Evolutionary conservation across 2,329 filamentous ascomycete genomes (phyloP), one percentile per base, ranked within the genome.

Genomic region (Akanthomyces uredinophilus): DNA sequence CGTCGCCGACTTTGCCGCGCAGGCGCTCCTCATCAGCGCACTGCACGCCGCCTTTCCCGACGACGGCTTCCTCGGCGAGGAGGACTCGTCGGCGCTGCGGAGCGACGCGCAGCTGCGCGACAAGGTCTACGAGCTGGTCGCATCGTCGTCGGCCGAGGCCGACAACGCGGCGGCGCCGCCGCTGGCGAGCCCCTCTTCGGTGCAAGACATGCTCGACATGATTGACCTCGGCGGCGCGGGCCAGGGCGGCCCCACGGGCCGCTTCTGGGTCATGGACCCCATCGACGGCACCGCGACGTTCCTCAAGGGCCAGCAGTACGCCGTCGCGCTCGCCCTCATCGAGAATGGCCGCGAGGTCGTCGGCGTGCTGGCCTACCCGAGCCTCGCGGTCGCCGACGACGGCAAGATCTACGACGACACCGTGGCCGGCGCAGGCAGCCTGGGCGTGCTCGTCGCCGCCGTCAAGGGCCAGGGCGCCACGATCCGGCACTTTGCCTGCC

Each of bases 211-310:
- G 79, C 77, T 88, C 14, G 73, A 81, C n/a, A 67, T 82, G n/a
- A 86, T 88, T 68, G 85, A 88, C 69, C 72, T 81, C 14, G 86
- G 86, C 2, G 81, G 77, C 0, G 69, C 74, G 2, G 79, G 78
- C 1, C 65, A 71, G 11, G 64, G 75, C 66, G 64, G 79, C 2
- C 61, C 57, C 11, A 61, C 72, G 3, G 74, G 78, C 0, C 74
- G 80, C 1, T 78, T 83, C 57, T 88, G 86, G 86, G 80, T 85
- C 35, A 79, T 88, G 69, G 86, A 88, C 68, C 86, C 86, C 0
- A 82, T 88, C 8, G 86, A 88, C 66, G 86, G 86, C 35, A 88
- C 86, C 1, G 82, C 81, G 18, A 83, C 84, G 0, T 88, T 87
- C 63, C 80, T 88, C 65, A 74, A 74, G 44, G 83, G 83, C 3